These are phyloP conservation scores for Gaeumannomyces tritici DNA, from an alignment of 2,329 filamentous ascomycete genomes.

Conservation along the genomic window DNA sequence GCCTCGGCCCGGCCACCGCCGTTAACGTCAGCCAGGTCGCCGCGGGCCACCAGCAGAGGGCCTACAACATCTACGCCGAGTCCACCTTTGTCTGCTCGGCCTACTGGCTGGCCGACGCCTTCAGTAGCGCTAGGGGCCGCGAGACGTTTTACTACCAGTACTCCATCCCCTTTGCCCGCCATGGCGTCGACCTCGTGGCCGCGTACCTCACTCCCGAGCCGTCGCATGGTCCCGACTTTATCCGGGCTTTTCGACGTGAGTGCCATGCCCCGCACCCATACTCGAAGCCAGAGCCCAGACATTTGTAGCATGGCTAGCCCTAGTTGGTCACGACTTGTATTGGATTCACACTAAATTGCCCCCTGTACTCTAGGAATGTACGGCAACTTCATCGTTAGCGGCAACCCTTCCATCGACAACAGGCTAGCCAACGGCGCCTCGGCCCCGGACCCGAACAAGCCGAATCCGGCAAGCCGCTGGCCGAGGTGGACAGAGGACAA, in stretches of 20 bases:
- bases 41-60: slow-evolving; percentile 44
- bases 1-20: slow-evolving; percentile 29
- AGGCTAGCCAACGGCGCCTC: background rate
- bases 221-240: background rate
- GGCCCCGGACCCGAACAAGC: background rate
- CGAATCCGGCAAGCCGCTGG: slow-evolving; percentile 10
- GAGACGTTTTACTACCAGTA: slow-evolving; percentile 34
- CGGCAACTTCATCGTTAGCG: slow-evolving; percentile 2
- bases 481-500: slow-evolving; percentile 8
- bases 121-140: slow-evolving; percentile 15
- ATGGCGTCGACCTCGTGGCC: slow-evolving; percentile 19
- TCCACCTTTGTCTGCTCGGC: slow-evolving; percentile 41
- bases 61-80: slow-evolving; percentile 38
- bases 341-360: background rate
- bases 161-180: slow-evolving; percentile 22
- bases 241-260: slow-evolving; percentile 1
- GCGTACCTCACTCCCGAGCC: background rate
- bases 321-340: too few species aligned
- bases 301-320: too few species aligned
- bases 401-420: slow-evolving; percentile 2
- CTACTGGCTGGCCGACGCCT: slow-evolving; percentile 41
- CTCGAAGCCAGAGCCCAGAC: too few species aligned
- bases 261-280: background rate
- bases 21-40: slow-evolving; percentile 37
- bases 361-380: background rate